Evolutionary conservation across 768 basidiomycete species (phyloP), one percentile per base, ranked within the genome.

Genomic region (Suillus variegatus): DNA sequence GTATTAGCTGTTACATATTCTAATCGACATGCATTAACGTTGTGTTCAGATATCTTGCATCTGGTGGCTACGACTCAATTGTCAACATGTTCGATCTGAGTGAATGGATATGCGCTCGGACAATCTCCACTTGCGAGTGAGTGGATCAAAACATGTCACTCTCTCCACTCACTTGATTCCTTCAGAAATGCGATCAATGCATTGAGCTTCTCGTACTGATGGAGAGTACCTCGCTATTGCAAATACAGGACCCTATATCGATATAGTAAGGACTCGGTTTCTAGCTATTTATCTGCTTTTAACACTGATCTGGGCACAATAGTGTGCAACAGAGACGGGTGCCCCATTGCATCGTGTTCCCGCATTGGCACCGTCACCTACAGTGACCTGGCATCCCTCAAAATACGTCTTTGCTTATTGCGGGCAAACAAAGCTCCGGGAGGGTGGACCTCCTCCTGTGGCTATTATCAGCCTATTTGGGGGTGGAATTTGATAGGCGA

Each of bases 191-290:
- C 87, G 25, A 90, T 93, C 70, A 91, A 85, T 66, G 84, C 85
- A 22, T 76, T 93, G 22, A 92, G 89, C 73, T 94, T 93, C 81
- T 93, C 91, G 14, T 83, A 89, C 67, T n/a, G 92, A 94, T 69
- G 92, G 92, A 41, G 92, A 94, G 79, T 94, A 88, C 71, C 75
- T 94, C 55, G 92, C 92, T 20, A 88, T 93, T 60, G 89, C 92
- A 10, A 91, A 82, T 66, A 82, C 84, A 10, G 91, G 91, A 22
- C 77, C 79, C 38, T 93, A 92, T 68, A 89, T 93, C 61, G 92
- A 93, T 66, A 91, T 93, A 51, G 91, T 92, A 68, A 64, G 90
- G 76, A n/a, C 63, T 22, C n/a, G 4, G 44, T 20, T 51, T 1
- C 13, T 49, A 57, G 13, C 16, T 6, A 25, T 47, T 62, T 43